Conservation (phyloP, 176 grass and related monocot genomes). For the Paspalum vaginatum region DNA sequence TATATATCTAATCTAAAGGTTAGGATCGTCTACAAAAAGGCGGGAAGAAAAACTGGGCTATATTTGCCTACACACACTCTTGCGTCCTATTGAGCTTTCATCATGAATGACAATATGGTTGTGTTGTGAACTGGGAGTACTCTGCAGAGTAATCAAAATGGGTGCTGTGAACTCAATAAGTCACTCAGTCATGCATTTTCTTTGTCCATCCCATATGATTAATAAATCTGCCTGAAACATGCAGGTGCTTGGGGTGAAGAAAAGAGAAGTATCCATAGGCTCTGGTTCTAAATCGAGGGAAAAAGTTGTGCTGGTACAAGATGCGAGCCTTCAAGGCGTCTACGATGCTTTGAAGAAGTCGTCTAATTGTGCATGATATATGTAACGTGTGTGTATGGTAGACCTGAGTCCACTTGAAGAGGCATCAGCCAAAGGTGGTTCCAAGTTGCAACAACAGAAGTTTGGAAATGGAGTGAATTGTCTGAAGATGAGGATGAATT, state of each 20-base stretch:
- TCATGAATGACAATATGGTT: not conserved
- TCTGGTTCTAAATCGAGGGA: constrained; percentile 95
- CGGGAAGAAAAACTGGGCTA: not conserved
- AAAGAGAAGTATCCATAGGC: constrained; percentile 86
- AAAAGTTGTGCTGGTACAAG: constrained; percentile 82
- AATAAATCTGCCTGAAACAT: not conserved
- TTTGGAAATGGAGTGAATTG: not conserved
- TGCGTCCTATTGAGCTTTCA: not conserved
- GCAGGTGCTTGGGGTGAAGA: constrained; percentile 87
- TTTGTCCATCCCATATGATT: not conserved
- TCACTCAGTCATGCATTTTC: not conserved
- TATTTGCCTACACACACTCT: not conserved
- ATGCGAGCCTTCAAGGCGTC: constrained; percentile 61
- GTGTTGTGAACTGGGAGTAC: not conserved
- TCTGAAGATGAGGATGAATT: not conserved
- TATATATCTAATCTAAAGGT: no score
- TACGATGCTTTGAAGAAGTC: constrained; percentile 77
- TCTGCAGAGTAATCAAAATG: not conserved
- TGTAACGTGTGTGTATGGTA: constrained; percentile 8
- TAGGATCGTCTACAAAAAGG: no score
- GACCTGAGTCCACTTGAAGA: not conserved
- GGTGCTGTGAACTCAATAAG: not conserved
- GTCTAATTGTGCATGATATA: constrained; percentile 55
- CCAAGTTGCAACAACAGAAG: not conserved
- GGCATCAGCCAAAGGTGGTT: no score